Percentiles rank a stretch among this genome's conserved stretches.
Conservation (phyloP, 192 early-diverging fungal species). For the Gigaspora rosea region DNA sequence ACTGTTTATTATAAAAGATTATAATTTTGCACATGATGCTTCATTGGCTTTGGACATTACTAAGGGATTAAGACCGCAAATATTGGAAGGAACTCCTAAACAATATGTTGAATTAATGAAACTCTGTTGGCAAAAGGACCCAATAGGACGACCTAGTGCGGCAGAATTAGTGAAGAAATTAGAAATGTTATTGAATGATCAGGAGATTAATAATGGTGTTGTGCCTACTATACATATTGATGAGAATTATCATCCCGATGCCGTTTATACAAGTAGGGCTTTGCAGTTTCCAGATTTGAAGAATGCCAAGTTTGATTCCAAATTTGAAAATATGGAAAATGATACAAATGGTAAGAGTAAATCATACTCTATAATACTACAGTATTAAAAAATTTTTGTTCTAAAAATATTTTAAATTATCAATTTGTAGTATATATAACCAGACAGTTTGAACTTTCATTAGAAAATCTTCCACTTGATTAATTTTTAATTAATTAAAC, state of each 20-base stretch:
- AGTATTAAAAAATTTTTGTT: neutral
- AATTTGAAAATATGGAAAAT: neutral
- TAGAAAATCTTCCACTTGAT: neutral
- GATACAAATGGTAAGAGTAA: neutral
- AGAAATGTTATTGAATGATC: neutral
- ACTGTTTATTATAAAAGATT: too few relatives aligned
- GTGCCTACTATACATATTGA: neutral
- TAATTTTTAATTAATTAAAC: too few relatives aligned
- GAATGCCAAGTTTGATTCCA: neutral
- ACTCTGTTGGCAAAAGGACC: slow-evolving; percentile 21
- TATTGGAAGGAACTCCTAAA: neutral
- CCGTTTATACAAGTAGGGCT: neutral
- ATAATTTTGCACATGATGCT: neutral
- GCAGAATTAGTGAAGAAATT: neutral
- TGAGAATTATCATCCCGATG: neutral
- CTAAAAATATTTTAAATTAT: neutral
- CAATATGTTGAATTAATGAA: neutral
- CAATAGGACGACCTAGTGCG: slow-evolving; percentile 4
- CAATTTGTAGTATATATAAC: neutral
- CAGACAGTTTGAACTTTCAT: neutral
- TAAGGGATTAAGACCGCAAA: slow-evolving; percentile 1
- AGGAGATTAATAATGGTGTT: neutral
- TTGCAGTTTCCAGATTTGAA: neutral
- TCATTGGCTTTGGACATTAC: neutral
- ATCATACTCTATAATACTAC: neutral